Base-by-base conservation (phyloP, 768 basidiomycete genomes). In the Phylloporus scabripes region DNA sequence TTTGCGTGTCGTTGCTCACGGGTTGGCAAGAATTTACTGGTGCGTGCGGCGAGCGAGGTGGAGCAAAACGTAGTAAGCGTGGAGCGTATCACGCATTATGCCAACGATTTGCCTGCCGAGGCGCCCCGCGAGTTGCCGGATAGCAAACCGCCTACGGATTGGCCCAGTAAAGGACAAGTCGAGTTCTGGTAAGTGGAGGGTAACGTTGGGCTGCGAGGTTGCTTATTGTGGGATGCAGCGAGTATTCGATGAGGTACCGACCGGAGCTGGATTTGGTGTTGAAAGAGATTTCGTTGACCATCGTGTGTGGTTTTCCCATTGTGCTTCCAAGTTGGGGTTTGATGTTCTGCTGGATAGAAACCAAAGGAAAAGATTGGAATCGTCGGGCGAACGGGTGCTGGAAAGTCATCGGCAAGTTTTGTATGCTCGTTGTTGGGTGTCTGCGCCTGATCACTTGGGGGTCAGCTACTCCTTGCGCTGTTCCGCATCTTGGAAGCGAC, bases 51-150 rank as follows among this genome's bases (percentile, higher is more conserved):
- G 3, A 87, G 83, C 57, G 92, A 94, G 64, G 89, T 93, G 12
- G 92, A 95, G 61, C 87, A 93, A 58, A 90, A 89, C 57, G 84
- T 92, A 59, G 89, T 92, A 51, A 89, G 87, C 58, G 87, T 91
- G 14, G 92, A 95, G 63, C 83, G 92, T 5, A 85, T 94, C 45
- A 65, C 88, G 23, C 83, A 93, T 57, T 94, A 96, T 59, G 82
- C 82, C 1, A 67, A 59, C 23, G 73, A 84, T 7, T 73, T 95
- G 15, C 59, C 72, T n/a, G 72, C 82, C 0, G 94, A 97, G 67
- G 91, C 87, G 1, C 80, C 87, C 0, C 75, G 78, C 38, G 84
- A 89, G 51, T 71, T 88, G 15, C 75, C 79, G 0, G 82, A 82
- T 20, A 67, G 63, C 12, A 76, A 81, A 39, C 82, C 85, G 0